A percentile compares a stretch with the other conserved stretches of the same genome.
phyloP scores from a whole-genome alignment of 371 early-diverging fungal genomes.

The Actinomortierella wolfii region DNA sequence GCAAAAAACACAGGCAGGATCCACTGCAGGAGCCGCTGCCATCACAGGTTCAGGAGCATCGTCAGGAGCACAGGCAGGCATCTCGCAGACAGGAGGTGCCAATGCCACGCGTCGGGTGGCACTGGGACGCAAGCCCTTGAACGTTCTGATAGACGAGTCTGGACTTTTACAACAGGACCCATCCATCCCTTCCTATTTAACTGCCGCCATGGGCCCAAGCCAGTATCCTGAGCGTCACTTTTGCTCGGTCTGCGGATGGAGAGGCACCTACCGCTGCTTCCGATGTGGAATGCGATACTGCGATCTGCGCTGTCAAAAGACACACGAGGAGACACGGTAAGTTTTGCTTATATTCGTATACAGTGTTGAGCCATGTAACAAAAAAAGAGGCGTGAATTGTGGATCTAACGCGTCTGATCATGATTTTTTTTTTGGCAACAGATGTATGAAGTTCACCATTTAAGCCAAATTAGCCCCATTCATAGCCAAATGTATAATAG shows the following conservation, averaged over 20 bases:
- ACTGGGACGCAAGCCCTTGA: neutral
- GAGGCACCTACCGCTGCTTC: conserved; percentile 60
- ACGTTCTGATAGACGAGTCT: conserved; percentile 4
- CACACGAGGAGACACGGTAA: conserved; percentile 68
- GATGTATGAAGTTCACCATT: conserved; percentile 15
- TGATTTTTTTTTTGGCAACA: neutral
- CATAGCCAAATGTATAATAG: too few species aligned
- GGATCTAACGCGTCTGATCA: too few species aligned
- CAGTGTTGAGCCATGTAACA: too few species aligned
- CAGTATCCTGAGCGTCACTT: conserved; percentile 65
- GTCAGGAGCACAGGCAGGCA: too few species aligned
- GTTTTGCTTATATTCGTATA: too few species aligned
- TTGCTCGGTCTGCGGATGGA: conserved; percentile 72
- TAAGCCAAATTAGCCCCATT: neutral
- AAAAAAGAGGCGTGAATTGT: too few species aligned
- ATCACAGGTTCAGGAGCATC: neutral
- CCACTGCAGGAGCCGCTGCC: neutral
- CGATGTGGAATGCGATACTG: conserved; percentile 74
- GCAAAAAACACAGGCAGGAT: too few species aligned
- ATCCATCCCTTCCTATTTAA: neutral
- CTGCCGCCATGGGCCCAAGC: conserved; percentile 58
- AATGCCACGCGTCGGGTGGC: neutral
- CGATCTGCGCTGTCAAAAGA: conserved; percentile 57
- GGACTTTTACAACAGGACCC: neutral
- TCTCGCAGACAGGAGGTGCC: too few species aligned